Base-by-base conservation (phyloP, 2,329 filamentous ascomycete genomes). In the Aureobasidium sp. region DNA sequence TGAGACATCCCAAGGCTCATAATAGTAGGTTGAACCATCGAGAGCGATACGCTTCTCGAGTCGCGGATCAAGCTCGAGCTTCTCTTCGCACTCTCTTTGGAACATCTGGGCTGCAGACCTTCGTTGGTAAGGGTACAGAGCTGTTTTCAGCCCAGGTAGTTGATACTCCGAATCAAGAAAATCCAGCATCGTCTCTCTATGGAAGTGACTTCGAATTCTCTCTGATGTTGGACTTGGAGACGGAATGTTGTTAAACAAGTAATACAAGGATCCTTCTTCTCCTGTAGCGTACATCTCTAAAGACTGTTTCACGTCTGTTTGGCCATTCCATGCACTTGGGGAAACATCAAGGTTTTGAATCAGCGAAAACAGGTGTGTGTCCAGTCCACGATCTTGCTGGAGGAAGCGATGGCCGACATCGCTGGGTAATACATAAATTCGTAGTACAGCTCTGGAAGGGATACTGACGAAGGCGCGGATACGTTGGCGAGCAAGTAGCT, bases 31-130 rank as follows among this genome's bases (percentile, higher is more conserved):
- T 0, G 75, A 71, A 0, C 86, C 87, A 4, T 80, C 75, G 34
- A 89, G 88, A 55, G 89, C 87, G 1, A 70, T 69, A 1, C 84
- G 77, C 5, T 75, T 67, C 56, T 86, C 81, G 2, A 96, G 76
- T 5, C 92, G 83, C 10, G 92, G 90, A 72, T 97, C 92, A 9
- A 91, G 75, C 6, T 84, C 77, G 32, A 83, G 78, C 5, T 80
- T 79, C 0, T 88, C 85, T 26, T 85, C 81, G 6, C 81, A 75
- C 73, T 97, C 93, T 59, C 87, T 86, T 70, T 94, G 87, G 20
- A 96, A 76, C 91, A 97, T 97, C 32, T 87, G 72, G 4, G 89
- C 90, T 0, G 88, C 87, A 0, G 91, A 93, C 48, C 87, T 83
- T 56, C 87, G 82, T 72, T 97, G 93, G 68, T 96, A 95, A 0